phyloP scores from a whole-genome alignment of 176 grass and related monocot species.

The Musa schizocarpa region DNA sequence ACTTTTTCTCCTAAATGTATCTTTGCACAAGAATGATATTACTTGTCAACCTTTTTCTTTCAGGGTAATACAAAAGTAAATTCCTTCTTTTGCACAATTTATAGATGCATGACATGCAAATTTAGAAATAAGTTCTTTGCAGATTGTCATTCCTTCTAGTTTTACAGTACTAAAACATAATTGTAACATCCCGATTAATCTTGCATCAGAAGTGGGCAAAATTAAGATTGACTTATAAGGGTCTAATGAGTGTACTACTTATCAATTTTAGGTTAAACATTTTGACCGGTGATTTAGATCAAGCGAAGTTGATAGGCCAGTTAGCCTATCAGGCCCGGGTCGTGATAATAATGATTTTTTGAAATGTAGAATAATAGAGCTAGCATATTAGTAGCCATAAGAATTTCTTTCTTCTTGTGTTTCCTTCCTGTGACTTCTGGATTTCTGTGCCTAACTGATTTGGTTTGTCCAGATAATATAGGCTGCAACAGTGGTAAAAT shows the following conservation, averaged over 20 bases:
- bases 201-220: no score
- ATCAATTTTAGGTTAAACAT: no score
- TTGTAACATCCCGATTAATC: no score
- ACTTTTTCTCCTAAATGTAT: not conserved
- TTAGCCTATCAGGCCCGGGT: no score
- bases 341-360: no score
- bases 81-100: not conserved
- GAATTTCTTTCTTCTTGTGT: not conserved
- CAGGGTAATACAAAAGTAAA: not conserved
- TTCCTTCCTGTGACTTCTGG: not conserved
- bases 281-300: no score
- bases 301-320: no score
- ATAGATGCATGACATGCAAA: not conserved
- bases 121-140: not conserved
- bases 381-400: not conserved
- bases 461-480: constrained; percentile 23
- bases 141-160: not conserved
- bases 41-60: not conserved
- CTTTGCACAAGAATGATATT: not conserved
- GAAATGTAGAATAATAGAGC: not conserved
- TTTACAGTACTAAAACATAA: not conserved
- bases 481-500: constrained; percentile 17
- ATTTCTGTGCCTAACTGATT: not conserved
- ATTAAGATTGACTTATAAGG: no score
- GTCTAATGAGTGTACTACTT: no score